phyloP scores from a whole-genome alignment of 768 basidiomycete genomes.

The Mycena chlorophos region DNA sequence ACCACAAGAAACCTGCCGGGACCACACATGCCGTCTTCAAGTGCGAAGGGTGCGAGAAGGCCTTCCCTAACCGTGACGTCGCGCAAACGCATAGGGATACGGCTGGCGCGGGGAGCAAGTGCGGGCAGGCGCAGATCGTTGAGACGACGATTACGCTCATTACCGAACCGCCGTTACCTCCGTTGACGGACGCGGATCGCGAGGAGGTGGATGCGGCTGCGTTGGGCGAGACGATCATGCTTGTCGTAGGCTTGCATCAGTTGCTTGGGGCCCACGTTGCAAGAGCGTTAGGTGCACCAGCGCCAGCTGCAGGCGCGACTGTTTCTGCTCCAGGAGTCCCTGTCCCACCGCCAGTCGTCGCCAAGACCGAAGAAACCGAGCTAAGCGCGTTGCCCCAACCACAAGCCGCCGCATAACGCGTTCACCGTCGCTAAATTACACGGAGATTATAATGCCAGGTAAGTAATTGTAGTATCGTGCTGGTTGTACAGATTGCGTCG shows the following conservation, averaged over 20 bases:
- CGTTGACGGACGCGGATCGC: slow-evolving; percentile 53
- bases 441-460: neutral
- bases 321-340: too few species aligned
- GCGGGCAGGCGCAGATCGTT: slow-evolving; percentile 56
- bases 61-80: slow-evolving; percentile 77
- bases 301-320: slow-evolving; percentile 17
- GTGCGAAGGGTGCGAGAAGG: slow-evolving; percentile 70
- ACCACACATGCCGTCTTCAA: slow-evolving; percentile 52
- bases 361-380: too few species aligned
- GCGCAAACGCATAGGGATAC: slow-evolving; percentile 77
- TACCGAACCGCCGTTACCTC: slow-evolving; percentile 45
- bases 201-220: slow-evolving; percentile 57
- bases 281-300: slow-evolving; percentile 46
- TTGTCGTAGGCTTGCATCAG: slow-evolving; percentile 55
- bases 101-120: slow-evolving; percentile 52
- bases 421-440: too few species aligned
- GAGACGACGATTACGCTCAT: slow-evolving; percentile 70
- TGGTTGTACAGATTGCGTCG: too few species aligned
- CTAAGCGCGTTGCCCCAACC: too few species aligned
- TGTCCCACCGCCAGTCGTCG: too few species aligned
- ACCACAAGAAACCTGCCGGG: slow-evolving; percentile 72
- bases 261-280: slow-evolving; percentile 60
- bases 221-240: slow-evolving; percentile 50
- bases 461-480: neutral
- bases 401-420: too few species aligned